Evolutionary conservation across 2,329 filamentous ascomycete species (phyloP), one percentile per base, ranked within the genome.

Genomic region (Fusarium bactridioides): DNA sequence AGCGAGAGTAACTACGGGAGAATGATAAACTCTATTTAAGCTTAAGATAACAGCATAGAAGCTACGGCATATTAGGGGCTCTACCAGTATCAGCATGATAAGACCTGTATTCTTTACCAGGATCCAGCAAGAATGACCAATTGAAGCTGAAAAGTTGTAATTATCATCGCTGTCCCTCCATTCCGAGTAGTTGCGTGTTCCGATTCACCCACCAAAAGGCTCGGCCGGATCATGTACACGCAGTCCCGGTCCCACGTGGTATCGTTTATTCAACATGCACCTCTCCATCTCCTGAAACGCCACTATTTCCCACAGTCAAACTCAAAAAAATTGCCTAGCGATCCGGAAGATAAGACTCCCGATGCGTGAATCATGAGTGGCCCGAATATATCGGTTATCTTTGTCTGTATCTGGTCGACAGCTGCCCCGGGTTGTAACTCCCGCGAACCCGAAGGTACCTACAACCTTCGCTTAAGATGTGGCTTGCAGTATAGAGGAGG

Each of bases 311-410:
- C 19, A 53, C 23, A n/a, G 15, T 7, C 0, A 18, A 53, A 18
- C 23, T 38, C 10, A 53, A 38, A 37, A 27, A 3, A 5, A 5
- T 12, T 16, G 19, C 33, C 33, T 53, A 53, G 10, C 10, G 33
- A 54, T n/a, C 23, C 50, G 50, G 33, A 54, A 27, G 50, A 40
- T 40, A 54, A 38, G 50, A 54, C 33, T 40, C 50, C 50, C 33
- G 50, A 54, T 54, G 50, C 23, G 33, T 54, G 50, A 27, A 27
- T 27, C 33, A n/a, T 40, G 33, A 27, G 23, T 40, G 50, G 33
- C 33, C 50, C 23, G 2, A 40, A 40, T n/a, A 40, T n/a, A 27
- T 40, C 50, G 50, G 50, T 54, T 40, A 54, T 54, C 50, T 54
- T 54, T 54, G 50, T 27, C 50, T 54, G 50, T 40, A n/a, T 40